phyloP scores from a whole-genome alignment of 305 asterid species.

The Fraxinus latifolia region DNA sequence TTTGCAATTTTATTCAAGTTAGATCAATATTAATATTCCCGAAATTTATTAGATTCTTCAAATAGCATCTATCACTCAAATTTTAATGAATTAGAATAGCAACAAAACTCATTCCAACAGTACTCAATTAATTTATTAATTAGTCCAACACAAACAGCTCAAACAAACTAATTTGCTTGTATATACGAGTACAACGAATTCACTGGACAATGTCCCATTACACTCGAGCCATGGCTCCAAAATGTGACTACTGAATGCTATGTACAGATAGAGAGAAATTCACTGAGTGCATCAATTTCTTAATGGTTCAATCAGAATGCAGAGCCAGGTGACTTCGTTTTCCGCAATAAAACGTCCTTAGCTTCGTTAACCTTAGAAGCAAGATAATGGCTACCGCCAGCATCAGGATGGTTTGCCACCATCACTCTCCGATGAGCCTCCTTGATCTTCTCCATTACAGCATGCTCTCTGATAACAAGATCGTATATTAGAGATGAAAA shows the following conservation, averaged over 20 bases:
- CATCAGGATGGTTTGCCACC: constrained; percentile 86
- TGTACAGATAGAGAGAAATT: neutral
- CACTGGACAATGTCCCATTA: neutral
- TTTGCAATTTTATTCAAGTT: too few relatives aligned
- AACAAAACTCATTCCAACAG: neutral
- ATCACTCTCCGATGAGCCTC: constrained; percentile 82
- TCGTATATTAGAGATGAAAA: neutral
- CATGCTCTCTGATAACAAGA: constrained; percentile 43
- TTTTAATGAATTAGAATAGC: too few relatives aligned
- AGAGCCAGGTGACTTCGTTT: constrained; percentile 33
- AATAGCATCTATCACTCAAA: too few relatives aligned
- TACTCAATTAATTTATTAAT: neutral
- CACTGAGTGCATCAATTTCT: neutral
- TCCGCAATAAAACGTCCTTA: constrained; percentile 58
- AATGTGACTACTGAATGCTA: neutral
- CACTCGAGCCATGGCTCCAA: neutral
- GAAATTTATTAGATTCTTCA: too few relatives aligned
- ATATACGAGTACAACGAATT: neutral
- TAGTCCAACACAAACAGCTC: neutral
- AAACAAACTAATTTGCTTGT: neutral
- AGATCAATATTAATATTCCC: too few relatives aligned
- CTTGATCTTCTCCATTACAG: constrained; percentile 46
- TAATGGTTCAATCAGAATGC: constrained; percentile 40
- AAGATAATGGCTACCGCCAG: constrained; percentile 85
- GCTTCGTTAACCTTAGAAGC: constrained; percentile 90